Conservation (phyloP, 257 asterid genomes). For the Ophiorrhiza pumila region DNA sequence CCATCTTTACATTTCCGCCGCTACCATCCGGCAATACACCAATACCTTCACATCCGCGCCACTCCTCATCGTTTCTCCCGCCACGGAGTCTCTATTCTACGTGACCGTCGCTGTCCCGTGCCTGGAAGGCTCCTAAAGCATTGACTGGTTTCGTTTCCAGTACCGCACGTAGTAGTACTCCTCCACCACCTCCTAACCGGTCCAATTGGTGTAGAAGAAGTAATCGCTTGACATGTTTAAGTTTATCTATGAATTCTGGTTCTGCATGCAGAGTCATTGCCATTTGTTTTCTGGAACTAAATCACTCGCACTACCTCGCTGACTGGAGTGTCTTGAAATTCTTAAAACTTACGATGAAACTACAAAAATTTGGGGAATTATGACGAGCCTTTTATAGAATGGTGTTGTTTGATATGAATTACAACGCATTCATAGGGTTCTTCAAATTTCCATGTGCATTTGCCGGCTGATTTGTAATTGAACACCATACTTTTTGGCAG, state of each 20-base stretch:
- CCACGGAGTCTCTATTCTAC: too few species aligned
- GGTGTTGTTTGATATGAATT: neutral
- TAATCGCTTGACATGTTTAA: constrained; percentile 50
- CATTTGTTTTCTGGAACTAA: too few species aligned
- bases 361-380: neutral
- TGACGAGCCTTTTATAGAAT: neutral
- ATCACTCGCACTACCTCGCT: too few species aligned
- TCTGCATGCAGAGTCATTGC: neutral
- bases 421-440: neutral
- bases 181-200: constrained; percentile 38
- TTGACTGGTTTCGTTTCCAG: constrained; percentile 84
- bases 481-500: neutral
- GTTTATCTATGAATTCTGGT: constrained; percentile 18
- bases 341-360: neutral
- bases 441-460: neutral
- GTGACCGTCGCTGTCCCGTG: constrained; percentile 67
- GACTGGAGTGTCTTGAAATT: neutral
- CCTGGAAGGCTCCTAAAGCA: constrained; percentile 74
- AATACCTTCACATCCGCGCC: too few species aligned
- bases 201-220: constrained; percentile 36
- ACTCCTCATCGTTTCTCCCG: too few species aligned
- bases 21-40: too few species aligned
- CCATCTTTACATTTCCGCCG: too few species aligned
- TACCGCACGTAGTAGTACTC: constrained; percentile 56
- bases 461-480: neutral